phyloP scores from a whole-genome alignment of 1,139 yeast species.

The Geotrichum bryndzae region DNA sequence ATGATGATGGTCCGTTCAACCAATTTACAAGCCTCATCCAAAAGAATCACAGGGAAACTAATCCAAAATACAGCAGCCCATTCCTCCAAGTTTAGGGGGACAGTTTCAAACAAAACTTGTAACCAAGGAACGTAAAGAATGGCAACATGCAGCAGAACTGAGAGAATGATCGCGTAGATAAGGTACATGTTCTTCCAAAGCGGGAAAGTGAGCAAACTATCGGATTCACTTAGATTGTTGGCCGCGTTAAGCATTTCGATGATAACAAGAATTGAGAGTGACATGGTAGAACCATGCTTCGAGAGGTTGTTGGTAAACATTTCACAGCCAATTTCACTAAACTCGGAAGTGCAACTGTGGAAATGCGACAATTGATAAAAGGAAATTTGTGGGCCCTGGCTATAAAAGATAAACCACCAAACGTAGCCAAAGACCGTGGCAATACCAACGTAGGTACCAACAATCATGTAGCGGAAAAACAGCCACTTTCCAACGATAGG shows the following conservation, averaged over 20 bases:
- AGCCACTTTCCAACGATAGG: constrained; percentile 38
- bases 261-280: constrained; percentile 38
- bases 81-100: constrained; percentile 33
- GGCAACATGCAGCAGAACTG: constrained; percentile 34
- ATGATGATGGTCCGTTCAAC: constrained; percentile 28
- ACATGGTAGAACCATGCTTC: constrained; percentile 37
- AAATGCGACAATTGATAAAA: constrained; percentile 35
- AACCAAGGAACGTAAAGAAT: constrained; percentile 37
- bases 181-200: constrained; percentile 38
- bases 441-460: constrained; percentile 39
- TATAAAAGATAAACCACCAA: constrained; percentile 38
- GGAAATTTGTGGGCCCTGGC: constrained; percentile 36
- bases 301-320: constrained; percentile 30
- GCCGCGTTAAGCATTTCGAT: constrained; percentile 42
- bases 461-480: constrained; percentile 37
- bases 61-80: constrained; percentile 37
- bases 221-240: constrained; percentile 39
- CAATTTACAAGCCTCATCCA: constrained; percentile 38
- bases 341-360: constrained; percentile 34
- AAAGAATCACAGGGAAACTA: constrained; percentile 36
- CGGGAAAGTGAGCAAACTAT: constrained; percentile 37
- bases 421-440: constrained; percentile 42
- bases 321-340: constrained; percentile 35
- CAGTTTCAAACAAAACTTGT: constrained; percentile 34
- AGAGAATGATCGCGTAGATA: constrained; percentile 35